Evolutionary conservation across 768 basidiomycete genomes (phyloP).

Genomic region (Lepiota venenata): DNA sequence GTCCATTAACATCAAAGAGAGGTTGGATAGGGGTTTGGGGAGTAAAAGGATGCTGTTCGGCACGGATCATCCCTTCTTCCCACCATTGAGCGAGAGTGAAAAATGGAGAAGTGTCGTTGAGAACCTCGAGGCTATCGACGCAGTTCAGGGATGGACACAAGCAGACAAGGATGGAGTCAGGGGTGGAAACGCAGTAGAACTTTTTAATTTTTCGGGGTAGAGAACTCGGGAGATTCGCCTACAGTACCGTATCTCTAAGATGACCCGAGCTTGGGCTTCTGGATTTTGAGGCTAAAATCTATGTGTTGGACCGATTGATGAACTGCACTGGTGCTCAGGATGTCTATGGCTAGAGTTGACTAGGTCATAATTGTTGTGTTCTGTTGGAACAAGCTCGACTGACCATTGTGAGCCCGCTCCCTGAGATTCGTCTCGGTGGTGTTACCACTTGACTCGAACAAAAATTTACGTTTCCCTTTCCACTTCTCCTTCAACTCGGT

Average conservation of each 20-base stretch:
- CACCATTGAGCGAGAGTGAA: conserved; percentile 61
- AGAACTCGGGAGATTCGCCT: not conserved
- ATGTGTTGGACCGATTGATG: conserved; percentile 93
- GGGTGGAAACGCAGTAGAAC: conserved; percentile 67
- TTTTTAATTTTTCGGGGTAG: conserved; percentile 51
- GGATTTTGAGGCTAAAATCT: conserved; percentile 97
- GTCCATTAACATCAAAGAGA: conserved; percentile 18
- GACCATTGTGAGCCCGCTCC: conserved; percentile 80
- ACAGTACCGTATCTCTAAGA: not conserved
- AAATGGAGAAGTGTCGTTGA: conserved; percentile 87
- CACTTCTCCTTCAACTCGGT: conserved; percentile 73
- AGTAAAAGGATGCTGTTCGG: conserved; percentile 72
- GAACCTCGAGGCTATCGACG: conserved; percentile 77
- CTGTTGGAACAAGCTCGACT: conserved; percentile 18
- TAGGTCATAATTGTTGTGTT: not conserved
- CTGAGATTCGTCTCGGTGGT: conserved; percentile 87
- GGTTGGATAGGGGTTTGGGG: conserved; percentile 37
- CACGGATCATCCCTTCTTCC: conserved; percentile 91
- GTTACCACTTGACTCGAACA: conserved; percentile 93
- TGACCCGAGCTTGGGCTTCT: conserved; percentile 42
- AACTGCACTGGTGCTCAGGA: conserved; percentile 85
- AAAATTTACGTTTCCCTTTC: conserved; percentile 76
- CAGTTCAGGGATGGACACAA: conserved; percentile 56
- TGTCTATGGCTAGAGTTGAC: conserved; percentile 77
- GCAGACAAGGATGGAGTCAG: conserved; percentile 62